Evolutionary conservation across 2,329 filamentous ascomycete genomes (phyloP), one percentile per base, ranked within the genome.

Genomic region (Passalora sequoiae): DNA sequence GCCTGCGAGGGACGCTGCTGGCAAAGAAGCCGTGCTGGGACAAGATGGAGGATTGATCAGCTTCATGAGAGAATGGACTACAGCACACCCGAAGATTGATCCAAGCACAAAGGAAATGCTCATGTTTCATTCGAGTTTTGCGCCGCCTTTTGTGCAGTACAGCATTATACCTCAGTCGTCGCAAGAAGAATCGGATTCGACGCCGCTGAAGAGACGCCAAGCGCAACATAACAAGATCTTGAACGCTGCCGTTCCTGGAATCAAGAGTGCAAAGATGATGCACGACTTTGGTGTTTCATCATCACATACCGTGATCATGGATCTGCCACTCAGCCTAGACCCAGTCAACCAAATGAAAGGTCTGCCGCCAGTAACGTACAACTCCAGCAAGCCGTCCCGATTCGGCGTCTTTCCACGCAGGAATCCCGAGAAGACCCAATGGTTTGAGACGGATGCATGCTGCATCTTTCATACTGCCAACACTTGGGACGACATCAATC

Each of bases 381-480:
- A 86, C 51, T 66, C 75, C 0, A 65, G 69, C 2, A 73, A 72
- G 8, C 67, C 66, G 1, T 77, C 82, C 1, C 73, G 83, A 3
- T 85, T 84, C 50, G 83, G 82, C 0, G 69, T 86, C 1, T 86
- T 86, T 49, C 81, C 81, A 8, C 72, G 83, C 3, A 73, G 76
- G 41, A 58, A 71, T 9, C 81, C 82, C 1, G 59, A 74, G 1
- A 64, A 67, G 1, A 71, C 84, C 2, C 71, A 72, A 7, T 86
- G 83, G 81, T 86, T 83, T 48, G 75, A 83, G 61, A 84, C 81
- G 0, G 74, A 75, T 8, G 71, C 79, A 4, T 86, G 80, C 54
- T 80, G 80, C 54, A 83, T 86, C 32, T 84, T 86, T 49, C 83
- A 86, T 55, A 84, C 81, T 0, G 83, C 80, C 1, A 86, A 84